phyloP scores from a whole-genome alignment of 331 rosid species.

The Spiraea crenata region DNA sequence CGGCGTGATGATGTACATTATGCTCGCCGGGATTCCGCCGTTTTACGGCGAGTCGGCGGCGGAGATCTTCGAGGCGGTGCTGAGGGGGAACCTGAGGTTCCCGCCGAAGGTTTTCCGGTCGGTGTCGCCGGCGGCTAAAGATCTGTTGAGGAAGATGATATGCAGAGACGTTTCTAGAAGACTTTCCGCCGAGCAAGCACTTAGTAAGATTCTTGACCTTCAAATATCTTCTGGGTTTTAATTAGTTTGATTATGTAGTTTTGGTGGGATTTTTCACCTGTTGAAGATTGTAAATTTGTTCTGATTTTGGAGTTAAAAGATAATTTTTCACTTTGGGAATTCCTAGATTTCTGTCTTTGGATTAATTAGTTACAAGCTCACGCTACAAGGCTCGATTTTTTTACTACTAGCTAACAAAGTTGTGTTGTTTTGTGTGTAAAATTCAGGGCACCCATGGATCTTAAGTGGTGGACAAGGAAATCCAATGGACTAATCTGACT shows the following conservation, averaged over 20 bases:
- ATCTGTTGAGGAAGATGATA: conserved; percentile 75
- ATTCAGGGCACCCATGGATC: conserved; percentile 72
- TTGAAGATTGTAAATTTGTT: background rate
- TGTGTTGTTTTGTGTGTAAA: background rate
- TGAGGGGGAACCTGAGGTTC: conserved; percentile 70
- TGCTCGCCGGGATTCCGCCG: conserved; percentile 77
- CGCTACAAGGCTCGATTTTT: background rate
- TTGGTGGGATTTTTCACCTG: background rate
- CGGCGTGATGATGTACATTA: conserved; percentile 60
- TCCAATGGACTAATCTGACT: conserved; percentile 26
- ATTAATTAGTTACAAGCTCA: too few species aligned
- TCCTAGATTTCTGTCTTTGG: background rate
- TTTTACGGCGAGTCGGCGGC: conserved; percentile 61
- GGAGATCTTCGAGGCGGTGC: conserved; percentile 62
- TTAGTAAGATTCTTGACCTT: conserved; percentile 41
- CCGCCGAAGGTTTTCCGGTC: conserved; percentile 58
- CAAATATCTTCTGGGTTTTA: background rate
- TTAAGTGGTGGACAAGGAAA: conserved; percentile 41
- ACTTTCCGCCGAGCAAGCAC: conserved; percentile 65
- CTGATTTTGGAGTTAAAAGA: background rate
- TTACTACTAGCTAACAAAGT: conserved; percentile 10
- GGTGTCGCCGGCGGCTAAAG: conserved; percentile 68
- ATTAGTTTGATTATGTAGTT: background rate
- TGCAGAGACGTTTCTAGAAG: conserved; percentile 59
- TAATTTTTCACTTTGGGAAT: background rate